A percentile compares a stretch with the other conserved stretches of the same genome.
Conservation (phyloP, 805 yeast species). For the Nakazawaea holstii region DNA sequence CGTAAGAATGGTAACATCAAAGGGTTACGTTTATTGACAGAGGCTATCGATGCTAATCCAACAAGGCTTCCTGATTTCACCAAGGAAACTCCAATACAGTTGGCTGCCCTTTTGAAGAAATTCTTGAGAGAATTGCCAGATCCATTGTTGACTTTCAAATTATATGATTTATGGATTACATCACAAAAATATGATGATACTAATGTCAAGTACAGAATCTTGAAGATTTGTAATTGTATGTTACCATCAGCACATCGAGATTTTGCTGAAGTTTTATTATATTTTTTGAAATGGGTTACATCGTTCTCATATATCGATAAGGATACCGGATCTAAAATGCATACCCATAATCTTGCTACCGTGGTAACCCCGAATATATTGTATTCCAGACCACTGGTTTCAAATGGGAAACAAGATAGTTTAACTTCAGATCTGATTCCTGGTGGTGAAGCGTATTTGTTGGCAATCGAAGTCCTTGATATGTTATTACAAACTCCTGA, state of each 20-base stretch:
- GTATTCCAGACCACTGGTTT: conserved; percentile 43
- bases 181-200: conserved; percentile 51
- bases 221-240: conserved; percentile 65
- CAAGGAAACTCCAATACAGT: conserved; percentile 77
- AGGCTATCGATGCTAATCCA: conserved; percentile 69
- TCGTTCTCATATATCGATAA: conserved; percentile 92
- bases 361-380: conserved; percentile 92
- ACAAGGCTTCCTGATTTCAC: conserved; percentile 64
- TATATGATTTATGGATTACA: conserved; percentile 75
- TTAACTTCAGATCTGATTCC: conserved; percentile 19
- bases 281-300: conserved; percentile 91
- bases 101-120: conserved; percentile 89
- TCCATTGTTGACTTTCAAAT: conserved; percentile 72
- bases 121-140: conserved; percentile 90
- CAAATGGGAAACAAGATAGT: conserved; percentile 13
- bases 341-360: conserved; percentile 88
- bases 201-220: conserved; percentile 43
- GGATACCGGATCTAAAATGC: conserved; percentile 88
- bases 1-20: conserved; percentile 94
- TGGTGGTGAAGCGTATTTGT: conserved; percentile 67
- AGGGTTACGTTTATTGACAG: conserved; percentile 66
- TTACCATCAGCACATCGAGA: conserved; percentile 81
- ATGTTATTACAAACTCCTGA: conserved; percentile 77
- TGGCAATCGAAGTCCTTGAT: conserved; percentile 88
- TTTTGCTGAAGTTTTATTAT: conserved; percentile 76